Evolutionary conservation across 225 moss, liverwort and hornwort genomes (phyloP).

Genomic region (Bryoerythrophyllum caledonicum): DNA sequence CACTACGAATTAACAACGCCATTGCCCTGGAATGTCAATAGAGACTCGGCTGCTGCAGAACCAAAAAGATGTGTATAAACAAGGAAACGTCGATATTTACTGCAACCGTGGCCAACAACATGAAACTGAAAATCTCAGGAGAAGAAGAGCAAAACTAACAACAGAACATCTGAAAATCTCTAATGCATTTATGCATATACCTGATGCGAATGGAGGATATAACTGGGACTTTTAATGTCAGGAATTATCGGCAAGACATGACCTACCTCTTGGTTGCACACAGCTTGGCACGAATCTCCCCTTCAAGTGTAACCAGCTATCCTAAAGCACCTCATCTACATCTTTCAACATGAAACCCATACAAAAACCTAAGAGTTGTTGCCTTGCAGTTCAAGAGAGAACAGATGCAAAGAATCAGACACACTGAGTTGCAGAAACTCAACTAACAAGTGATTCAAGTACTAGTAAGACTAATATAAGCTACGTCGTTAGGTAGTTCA

Average conservation of each 20-base stretch:
- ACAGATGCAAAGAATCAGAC: no score
- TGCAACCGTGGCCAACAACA: no score
- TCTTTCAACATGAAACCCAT: neutral
- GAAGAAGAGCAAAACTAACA: no score
- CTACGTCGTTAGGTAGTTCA: neutral
- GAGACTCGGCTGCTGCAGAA: neutral
- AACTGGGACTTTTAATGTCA: no score
- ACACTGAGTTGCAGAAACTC: no score
- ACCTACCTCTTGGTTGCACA: slow-evolving; percentile 33
- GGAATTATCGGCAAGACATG: neutral
- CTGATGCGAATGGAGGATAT: neutral
- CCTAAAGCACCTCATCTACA: neutral
- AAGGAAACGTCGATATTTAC: neutral
- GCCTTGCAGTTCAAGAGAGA: neutral
- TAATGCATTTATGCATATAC: neutral
- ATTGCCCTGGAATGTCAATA: no score
- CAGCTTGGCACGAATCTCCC: slow-evolving; percentile 44
- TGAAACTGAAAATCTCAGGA: neutral
- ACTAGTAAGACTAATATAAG: no score
- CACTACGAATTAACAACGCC: no score
- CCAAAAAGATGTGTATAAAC: no score
- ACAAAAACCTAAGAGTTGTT: neutral
- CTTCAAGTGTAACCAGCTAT: neutral
- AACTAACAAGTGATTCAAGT: no score
- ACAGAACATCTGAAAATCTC: no score